Evolutionary conservation across 306 rosid species (phyloP).

Genomic region (Glycine latifolia): DNA sequence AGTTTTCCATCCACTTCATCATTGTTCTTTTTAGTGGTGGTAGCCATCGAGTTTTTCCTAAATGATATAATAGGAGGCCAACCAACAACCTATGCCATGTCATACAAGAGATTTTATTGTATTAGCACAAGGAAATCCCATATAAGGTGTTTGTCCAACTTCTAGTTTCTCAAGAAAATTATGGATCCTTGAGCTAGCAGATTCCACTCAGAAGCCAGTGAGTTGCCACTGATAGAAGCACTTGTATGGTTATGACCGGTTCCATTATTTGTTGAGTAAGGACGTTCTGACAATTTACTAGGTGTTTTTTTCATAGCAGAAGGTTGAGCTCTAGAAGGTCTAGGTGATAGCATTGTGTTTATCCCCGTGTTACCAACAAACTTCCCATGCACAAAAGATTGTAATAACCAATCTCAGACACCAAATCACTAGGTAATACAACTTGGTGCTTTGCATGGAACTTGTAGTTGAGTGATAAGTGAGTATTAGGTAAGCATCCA

Average conservation of each 20-base stretch:
- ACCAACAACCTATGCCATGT: constrained; percentile 97
- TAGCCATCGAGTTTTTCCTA: constrained; percentile 85
- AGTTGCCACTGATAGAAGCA: constrained; percentile 58
- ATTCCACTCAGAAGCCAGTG: constrained; percentile 81
- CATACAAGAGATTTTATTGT: constrained; percentile 18
- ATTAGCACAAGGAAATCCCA: constrained; percentile 18
- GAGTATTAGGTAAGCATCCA: neutral
- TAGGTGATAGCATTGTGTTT: constrained; percentile 65
- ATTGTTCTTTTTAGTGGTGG: constrained; percentile 77
- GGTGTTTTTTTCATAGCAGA: constrained; percentile 60
- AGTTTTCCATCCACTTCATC: constrained; percentile 96
- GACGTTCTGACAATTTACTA: constrained; percentile 69
- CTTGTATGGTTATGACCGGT: constrained; percentile 55
- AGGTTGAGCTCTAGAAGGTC: constrained; percentile 71
- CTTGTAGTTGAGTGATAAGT: neutral
- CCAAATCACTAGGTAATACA: neutral
- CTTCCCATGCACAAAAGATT: constrained; percentile 66
- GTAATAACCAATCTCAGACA: constrained; percentile 50
- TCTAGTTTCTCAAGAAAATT: neutral
- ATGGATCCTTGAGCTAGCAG: neutral
- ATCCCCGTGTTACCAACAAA: constrained; percentile 66
- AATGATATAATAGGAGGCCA: constrained; percentile 97
- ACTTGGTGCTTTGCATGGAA: neutral
- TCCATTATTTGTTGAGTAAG: constrained; percentile 63
- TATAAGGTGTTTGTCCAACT: neutral